Percentiles rank a stretch among this genome's conserved stretches.
Evolutionary conservation across 1,139 yeast genomes (phyloP).

Genomic region (Suhomyces anneliseae): DNA sequence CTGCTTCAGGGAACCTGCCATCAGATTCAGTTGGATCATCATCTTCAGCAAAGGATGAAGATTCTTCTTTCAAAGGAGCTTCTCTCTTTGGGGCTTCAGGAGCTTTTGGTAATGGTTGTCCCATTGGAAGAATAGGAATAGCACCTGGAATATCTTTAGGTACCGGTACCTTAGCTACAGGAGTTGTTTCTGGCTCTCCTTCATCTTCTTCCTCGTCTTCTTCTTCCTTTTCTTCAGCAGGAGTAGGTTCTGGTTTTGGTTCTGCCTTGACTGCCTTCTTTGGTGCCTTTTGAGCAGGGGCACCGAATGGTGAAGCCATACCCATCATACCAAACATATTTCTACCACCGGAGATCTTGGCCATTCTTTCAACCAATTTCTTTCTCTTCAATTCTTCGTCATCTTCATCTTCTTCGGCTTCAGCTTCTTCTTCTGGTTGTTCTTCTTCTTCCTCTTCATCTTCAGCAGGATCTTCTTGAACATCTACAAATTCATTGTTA

Average conservation of each 20-base stretch:
- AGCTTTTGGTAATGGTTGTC: slow-evolving; percentile 22
- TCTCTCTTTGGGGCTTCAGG: not conserved
- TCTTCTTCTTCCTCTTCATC: slow-evolving; percentile 4
- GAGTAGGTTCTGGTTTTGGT: slow-evolving; percentile 16
- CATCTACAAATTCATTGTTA: slow-evolving; percentile 2
- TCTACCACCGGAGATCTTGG: slow-evolving; percentile 88
- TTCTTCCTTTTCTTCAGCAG: slow-evolving; percentile 5
- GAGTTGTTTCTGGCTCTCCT: not conserved
- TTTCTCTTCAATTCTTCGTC: slow-evolving; percentile 80
- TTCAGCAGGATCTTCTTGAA: not conserved
- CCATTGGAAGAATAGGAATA: slow-evolving; percentile 51
- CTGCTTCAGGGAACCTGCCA: slow-evolving; percentile 18
- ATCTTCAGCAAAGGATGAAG: slow-evolving; percentile 33
- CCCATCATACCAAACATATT: slow-evolving; percentile 87
- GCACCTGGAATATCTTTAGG: slow-evolving; percentile 26
- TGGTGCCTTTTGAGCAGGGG: slow-evolving; percentile 28
- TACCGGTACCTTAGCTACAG: not conserved
- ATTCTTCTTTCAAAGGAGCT: slow-evolving; percentile 14
- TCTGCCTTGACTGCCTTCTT: slow-evolving; percentile 13
- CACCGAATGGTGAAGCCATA: slow-evolving; percentile 57
- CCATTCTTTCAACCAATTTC: slow-evolving; percentile 90
- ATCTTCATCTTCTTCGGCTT: slow-evolving; percentile 40
- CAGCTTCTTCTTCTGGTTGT: slow-evolving; percentile 2
- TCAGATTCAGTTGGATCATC: slow-evolving; percentile 29
- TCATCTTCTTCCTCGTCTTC: not conserved